Evolutionary conservation across 305 asterid species (phyloP).

Genomic region (Stenogyne calaminthoides): DNA sequence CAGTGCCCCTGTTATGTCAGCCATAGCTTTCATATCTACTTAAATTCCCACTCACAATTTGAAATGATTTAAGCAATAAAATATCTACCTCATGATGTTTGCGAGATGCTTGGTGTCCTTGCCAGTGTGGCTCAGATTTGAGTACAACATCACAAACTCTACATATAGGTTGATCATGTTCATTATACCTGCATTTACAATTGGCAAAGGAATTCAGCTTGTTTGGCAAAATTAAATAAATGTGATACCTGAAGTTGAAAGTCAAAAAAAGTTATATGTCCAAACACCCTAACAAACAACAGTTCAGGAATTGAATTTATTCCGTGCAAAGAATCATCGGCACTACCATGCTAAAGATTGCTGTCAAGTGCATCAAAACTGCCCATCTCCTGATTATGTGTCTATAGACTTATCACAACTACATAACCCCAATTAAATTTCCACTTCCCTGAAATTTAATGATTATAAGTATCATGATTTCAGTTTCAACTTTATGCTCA

Average conservation of each 20-base stretch:
- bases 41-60: background rate
- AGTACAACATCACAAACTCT: slow-evolving; percentile 73
- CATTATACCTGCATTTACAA: slow-evolving; percentile 70
- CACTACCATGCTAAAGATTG: background rate
- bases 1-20: slow-evolving; percentile 7
- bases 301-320: slow-evolving; percentile 1
- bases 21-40: slow-evolving; percentile 3
- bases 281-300: background rate
- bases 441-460: slow-evolving; percentile 2
- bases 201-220: slow-evolving; percentile 20
- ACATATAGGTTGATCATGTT: slow-evolving; percentile 78
- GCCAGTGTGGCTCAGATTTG: slow-evolving; percentile 87
- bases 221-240: background rate
- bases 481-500: slow-evolving; percentile 14
- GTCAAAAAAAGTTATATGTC: background rate
- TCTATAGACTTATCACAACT: background rate
- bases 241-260: slow-evolving; percentile 19
- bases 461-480: background rate
- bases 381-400: slow-evolving; percentile 2
- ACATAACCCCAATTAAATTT: background rate
- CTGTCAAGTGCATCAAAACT: background rate
- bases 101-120: slow-evolving; percentile 94
- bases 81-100: slow-evolving; percentile 77
- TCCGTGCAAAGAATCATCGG: slow-evolving; percentile 1
- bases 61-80: background rate